A percentile compares a stretch with the other conserved stretches of the same genome.
Conservation (phyloP, 164 flowering plant species). For the Magnolia changhungtana region DNA sequence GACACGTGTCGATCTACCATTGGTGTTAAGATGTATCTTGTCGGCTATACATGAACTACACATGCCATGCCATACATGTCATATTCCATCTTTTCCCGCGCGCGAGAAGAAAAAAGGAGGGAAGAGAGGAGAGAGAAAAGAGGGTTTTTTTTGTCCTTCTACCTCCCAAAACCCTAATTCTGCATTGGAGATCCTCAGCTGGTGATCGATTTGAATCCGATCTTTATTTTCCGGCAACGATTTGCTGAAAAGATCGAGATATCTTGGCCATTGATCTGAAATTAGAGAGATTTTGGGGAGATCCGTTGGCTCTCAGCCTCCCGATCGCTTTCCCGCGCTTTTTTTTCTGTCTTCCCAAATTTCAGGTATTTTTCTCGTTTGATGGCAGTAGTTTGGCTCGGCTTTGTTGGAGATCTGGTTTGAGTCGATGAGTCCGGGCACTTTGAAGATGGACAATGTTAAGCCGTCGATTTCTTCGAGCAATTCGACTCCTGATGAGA, state of each 20-base stretch:
- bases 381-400: constrained; percentile 12
- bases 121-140: constrained; percentile 11
- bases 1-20: constrained; percentile 1
- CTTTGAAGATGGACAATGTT: constrained; percentile 32
- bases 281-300: background rate
- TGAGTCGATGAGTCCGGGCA: constrained; percentile 16
- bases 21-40: background rate
- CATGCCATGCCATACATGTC: constrained; percentile 15
- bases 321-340: background rate
- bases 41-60: background rate
- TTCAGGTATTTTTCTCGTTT: constrained; percentile 7
- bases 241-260: background rate
- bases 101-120: constrained; percentile 13
- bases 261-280: background rate
- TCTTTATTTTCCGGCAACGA: background rate
- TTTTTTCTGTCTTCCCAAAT: background rate
- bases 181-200: background rate
- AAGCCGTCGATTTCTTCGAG: constrained; percentile 20
- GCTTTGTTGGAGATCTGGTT: constrained; percentile 6
- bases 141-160: constrained; percentile 1
- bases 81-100: constrained; percentile 32
- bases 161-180: constrained; percentile 16
- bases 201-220: background rate
- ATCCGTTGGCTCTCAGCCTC: background rate
- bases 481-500: constrained; percentile 12